A percentile compares a stretch with the other conserved stretches of the same genome.
Conservation (phyloP, 179 eudicot genomes). For the Camellia oleifera region DNA sequence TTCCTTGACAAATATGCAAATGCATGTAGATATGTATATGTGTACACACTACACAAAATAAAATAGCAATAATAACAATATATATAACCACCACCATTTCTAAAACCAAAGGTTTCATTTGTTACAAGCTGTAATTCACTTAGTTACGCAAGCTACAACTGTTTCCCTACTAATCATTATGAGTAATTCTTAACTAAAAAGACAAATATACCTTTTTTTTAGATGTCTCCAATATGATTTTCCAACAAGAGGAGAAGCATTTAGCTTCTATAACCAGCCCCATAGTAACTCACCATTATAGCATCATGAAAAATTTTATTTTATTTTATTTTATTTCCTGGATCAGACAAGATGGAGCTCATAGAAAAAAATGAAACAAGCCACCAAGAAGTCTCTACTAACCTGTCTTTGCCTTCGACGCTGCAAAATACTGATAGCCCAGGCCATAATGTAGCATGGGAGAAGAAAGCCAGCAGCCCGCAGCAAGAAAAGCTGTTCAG, state of each 20-base stretch:
- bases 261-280: not conserved
- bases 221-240: not conserved
- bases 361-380: slow-evolving; percentile 1
- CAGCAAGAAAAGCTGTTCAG: slow-evolving; percentile 70
- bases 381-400: slow-evolving; percentile 17
- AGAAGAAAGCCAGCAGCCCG: slow-evolving; percentile 79
- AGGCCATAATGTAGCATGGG: slow-evolving; percentile 71
- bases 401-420: slow-evolving; percentile 80
- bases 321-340: not conserved
- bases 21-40: not conserved
- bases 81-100: not conserved
- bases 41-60: not conserved
- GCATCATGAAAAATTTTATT: not conserved
- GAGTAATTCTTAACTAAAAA: not conserved
- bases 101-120: not conserved
- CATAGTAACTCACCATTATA: not conserved
- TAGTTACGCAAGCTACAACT: not conserved
- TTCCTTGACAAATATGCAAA: not conserved
- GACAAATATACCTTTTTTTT: not conserved
- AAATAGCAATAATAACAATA: not conserved
- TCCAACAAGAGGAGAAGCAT: not conserved
- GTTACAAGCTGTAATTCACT: not conserved
- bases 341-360: not conserved
- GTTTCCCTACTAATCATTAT: not conserved
- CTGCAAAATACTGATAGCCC: slow-evolving; percentile 77